Conservation (phyloP, 2,329 filamentous ascomycete species). For the Aureobasidium mangrovei region DNA sequence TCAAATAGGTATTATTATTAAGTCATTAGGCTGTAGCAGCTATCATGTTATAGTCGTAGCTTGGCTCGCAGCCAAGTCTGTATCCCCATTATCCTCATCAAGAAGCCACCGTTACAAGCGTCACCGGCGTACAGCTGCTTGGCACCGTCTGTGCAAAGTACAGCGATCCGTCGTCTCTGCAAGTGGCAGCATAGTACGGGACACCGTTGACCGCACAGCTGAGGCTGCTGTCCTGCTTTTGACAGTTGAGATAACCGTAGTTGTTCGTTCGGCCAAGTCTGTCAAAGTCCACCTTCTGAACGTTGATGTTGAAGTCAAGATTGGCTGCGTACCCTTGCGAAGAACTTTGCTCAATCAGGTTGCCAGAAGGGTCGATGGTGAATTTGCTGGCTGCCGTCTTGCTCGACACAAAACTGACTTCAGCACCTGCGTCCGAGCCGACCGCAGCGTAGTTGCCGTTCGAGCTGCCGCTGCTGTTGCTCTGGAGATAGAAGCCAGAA, state of each 20-base stretch:
- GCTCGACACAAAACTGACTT: neutral
- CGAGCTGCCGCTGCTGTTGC: neutral
- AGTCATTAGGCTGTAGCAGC: neutral
- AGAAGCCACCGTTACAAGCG: neutral
- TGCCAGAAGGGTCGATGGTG: conserved; percentile 6
- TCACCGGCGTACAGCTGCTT: neutral
- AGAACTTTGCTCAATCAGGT: conserved; percentile 4
- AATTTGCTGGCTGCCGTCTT: neutral
- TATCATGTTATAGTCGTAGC: neutral
- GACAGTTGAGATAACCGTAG: neutral
- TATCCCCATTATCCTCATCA: neutral
- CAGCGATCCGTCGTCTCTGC: neutral
- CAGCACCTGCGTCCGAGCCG: neutral
- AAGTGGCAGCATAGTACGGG: neutral
- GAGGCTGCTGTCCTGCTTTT: neutral
- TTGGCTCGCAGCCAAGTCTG: neutral
- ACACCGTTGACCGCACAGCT: neutral
- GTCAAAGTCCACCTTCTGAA: neutral
- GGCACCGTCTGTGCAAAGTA: neutral
- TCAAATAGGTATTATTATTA: too few relatives aligned
- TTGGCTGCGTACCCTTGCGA: conserved; percentile 4
- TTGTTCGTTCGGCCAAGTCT: neutral
- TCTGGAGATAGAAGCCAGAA: conserved; percentile 5
- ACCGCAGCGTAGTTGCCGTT: neutral
- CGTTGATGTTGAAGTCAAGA: neutral